Evolutionary conservation across 1,284 basidiomycete species (phyloP), one percentile per base, ranked within the genome.

Genomic region (Moesziomyces aphidis): DNA sequence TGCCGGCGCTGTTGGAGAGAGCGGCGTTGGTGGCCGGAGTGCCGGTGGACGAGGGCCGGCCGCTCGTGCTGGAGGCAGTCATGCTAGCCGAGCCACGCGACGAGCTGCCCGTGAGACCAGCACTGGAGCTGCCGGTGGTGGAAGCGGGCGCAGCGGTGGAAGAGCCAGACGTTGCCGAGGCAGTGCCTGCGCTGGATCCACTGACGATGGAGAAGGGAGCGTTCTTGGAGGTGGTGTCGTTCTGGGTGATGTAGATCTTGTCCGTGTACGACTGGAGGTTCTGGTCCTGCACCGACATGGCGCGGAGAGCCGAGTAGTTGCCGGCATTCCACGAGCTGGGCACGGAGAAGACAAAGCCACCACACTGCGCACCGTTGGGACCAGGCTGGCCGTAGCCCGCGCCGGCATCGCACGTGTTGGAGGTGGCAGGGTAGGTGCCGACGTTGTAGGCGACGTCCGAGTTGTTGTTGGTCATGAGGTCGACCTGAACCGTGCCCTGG

Each of bases 381-480:
- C 62, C 64, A 1, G 60, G 61, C 42, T 67, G 55, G 31, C 76
- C 76, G 55, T 49, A 65, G 19, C 76, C 76, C 8, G 50, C 39
- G 36, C 76, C 75, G 22, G 68, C 72, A 51, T 79, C 75, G 49
- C 77, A 77, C n/a, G 64, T 73, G 46, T 50, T 60, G 47, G 74
- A 74, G 21, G 60, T 48, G 46, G 75, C 55, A 46, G 78, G 77
- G 24, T 68, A 74, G 15, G 62, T 75, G 9, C 57, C 78, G 52
- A 80, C 43, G 43, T 57, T 56, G 71, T 79, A 76, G 7, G 72
- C 78, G 26, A 79, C 55, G 1, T 63, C 26, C 17, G 65, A 42
- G 51, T 68, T 61, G 66, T 65, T 73, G 63, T 78, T 73, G 56
- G 53, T 50, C 78, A 79, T 78, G 39, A 80, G 67, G 39, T 80